These are phyloP conservation scores for Boletus reticulatus DNA, from an alignment of 768 basidiomycete species.

Conservation along the genomic window DNA sequence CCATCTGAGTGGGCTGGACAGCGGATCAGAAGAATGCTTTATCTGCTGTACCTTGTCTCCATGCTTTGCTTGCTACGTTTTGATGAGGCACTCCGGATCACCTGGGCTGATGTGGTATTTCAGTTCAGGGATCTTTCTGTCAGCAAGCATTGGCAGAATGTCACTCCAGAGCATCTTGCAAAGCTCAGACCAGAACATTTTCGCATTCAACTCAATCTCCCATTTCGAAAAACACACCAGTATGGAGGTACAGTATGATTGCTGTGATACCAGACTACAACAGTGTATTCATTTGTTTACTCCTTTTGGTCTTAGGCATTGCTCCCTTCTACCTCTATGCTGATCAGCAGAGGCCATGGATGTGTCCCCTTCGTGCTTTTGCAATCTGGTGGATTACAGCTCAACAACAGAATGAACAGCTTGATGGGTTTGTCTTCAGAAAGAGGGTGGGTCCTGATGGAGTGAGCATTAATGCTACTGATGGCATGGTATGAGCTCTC, in stretches of 20 bases:
- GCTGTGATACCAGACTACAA: too few species aligned
- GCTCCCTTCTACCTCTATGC: not conserved
- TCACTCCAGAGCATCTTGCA: not conserved
- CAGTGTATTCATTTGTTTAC: not conserved
- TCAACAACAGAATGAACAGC: not conserved
- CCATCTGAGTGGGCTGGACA: too few species aligned
- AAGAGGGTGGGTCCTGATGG: not conserved
- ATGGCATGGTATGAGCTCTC: not conserved
- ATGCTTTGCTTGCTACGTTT: not conserved
- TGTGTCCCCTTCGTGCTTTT: not conserved
- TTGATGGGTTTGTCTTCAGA: not conserved
- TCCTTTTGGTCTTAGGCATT: not conserved
- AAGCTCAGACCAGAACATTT: not conserved
- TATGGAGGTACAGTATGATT: not conserved
- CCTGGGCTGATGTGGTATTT: not conserved
- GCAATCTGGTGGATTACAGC: not conserved
- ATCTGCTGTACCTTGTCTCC: not conserved
- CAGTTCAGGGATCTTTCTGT: not conserved
- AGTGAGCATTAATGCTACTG: not conserved
- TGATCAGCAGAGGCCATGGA: not conserved
- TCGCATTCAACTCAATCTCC: not conserved
- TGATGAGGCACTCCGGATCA: not conserved
- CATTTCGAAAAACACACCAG: not conserved
- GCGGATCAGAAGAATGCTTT: not conserved
- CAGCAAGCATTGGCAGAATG: not conserved